Conservation (phyloP, 805 yeast genomes). For the Saccharomycopsis malanga region DNA sequence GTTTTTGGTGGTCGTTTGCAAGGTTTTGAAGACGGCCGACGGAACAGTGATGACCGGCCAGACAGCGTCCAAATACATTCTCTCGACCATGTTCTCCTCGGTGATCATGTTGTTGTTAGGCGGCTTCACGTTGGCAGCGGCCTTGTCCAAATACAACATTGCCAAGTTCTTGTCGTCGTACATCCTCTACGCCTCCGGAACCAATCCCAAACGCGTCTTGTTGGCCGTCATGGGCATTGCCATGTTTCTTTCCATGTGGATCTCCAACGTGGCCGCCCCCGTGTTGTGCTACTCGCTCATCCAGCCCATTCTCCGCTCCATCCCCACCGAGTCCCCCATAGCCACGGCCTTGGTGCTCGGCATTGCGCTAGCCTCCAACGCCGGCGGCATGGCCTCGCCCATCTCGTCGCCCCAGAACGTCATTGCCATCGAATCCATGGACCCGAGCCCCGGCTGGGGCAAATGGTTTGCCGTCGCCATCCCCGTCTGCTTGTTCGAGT, state of each 20-base stretch:
- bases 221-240: slow-evolving; percentile 84
- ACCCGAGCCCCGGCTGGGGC: slow-evolving; percentile 66
- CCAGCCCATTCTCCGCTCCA: slow-evolving; percentile 80
- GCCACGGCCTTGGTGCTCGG: slow-evolving; percentile 84
- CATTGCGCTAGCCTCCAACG: slow-evolving; percentile 85
- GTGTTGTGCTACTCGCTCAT: slow-evolving; percentile 86
- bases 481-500: slow-evolving; percentile 64
- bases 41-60: slow-evolving; percentile 47
- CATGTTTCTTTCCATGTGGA: slow-evolving; percentile 87
- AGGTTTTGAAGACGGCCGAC: slow-evolving; percentile 51
- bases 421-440: slow-evolving; percentile 82
- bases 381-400: slow-evolving; percentile 98
- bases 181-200: slow-evolving; percentile 77
- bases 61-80: slow-evolving; percentile 65
- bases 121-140: slow-evolving; percentile 94
- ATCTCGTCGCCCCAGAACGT: slow-evolving; percentile 96
- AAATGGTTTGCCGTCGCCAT: slow-evolving; percentile 88
- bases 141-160: slow-evolving; percentile 81
- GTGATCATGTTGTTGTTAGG: slow-evolving; percentile 85
- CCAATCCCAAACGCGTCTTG: slow-evolving; percentile 71
- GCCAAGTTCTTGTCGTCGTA: slow-evolving; percentile 82
- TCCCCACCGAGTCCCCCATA: slow-evolving; percentile 72
- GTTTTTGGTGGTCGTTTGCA: slow-evolving; percentile 63
- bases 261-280: slow-evolving; percentile 95
- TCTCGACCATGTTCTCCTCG: slow-evolving; percentile 91